These are phyloP conservation scores for Cytospora piceicola DNA, from an alignment of 2,329 filamentous ascomycete species.

Conservation along the genomic window DNA sequence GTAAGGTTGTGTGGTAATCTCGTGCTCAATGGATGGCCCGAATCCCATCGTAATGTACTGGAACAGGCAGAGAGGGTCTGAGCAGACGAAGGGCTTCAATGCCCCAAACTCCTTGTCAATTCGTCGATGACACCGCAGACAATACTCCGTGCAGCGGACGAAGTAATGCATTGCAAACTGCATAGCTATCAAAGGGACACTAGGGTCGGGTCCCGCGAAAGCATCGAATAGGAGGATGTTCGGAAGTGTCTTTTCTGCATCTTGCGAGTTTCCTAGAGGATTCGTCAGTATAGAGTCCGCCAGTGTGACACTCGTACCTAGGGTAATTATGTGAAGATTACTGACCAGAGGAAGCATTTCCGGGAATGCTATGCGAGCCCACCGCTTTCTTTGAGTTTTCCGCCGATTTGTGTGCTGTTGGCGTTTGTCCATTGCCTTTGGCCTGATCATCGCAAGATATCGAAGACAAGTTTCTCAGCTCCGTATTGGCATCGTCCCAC, in stretches of 20 bases:
- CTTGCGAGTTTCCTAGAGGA: constrained; percentile 10
- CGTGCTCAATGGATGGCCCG: constrained; percentile 82
- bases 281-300: neutral
- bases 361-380: neutral
- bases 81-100: constrained; percentile 80
- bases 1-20: constrained; percentile 76
- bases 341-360: neutral
- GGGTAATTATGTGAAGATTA: constrained; percentile 36
- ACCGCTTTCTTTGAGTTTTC: neutral
- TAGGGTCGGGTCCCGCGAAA: constrained; percentile 40
- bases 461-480: constrained; percentile 28
- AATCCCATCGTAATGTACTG: constrained; percentile 89
- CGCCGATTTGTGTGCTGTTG: neutral
- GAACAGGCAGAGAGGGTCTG: constrained; percentile 74
- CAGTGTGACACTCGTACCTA: constrained; percentile 25
- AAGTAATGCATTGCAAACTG: constrained; percentile 80
- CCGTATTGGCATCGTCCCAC: constrained; percentile 70
- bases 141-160: constrained; percentile 82
- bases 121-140: constrained; percentile 78
- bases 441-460: neutral
- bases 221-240: constrained; percentile 15
- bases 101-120: constrained; percentile 68
- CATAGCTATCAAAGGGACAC: constrained; percentile 63
- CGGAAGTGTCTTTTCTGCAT: constrained; percentile 10
- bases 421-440: neutral